phyloP scores from a whole-genome alignment of 495 filamentous ascomycete species.

The Bacidia gigantensis region DNA sequence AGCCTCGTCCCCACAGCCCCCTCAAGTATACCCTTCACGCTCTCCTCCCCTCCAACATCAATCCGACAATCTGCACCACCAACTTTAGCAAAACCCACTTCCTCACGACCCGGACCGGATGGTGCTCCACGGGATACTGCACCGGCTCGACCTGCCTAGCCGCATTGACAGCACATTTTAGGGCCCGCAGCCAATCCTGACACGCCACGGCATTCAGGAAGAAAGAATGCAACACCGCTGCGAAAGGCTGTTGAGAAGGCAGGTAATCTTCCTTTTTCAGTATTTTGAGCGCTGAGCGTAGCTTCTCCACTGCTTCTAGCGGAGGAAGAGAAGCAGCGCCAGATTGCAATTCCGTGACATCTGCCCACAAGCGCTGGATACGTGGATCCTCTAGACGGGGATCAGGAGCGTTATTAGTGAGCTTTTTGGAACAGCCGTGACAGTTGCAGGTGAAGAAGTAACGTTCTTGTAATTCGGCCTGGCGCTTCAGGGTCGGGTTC shows the following conservation, averaged over 20 bases:
- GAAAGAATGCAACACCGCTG: conserved; percentile 28
- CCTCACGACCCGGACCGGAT: conserved; percentile 33
- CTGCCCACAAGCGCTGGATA: conserved; percentile 7
- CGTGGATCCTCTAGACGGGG: conserved; percentile 1
- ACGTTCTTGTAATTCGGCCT: conserved; percentile 36
- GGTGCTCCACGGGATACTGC: conserved; percentile 22
- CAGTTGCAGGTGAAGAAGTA: conserved; percentile 59
- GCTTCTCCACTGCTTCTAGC: conserved; percentile 19
- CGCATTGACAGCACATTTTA: conserved; percentile 27
- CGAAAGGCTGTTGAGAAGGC: conserved; percentile 28
- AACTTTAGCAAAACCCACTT: conserved; percentile 30
- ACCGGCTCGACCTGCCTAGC: conserved; percentile 28
- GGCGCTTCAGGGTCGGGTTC: conserved; percentile 32
- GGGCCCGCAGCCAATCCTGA: conserved; percentile 23
- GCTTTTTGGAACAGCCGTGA: conserved; percentile 32
- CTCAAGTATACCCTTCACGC: not conserved
- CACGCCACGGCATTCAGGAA: conserved; percentile 24
- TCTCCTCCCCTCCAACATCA: conserved; percentile 4
- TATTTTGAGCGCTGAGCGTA: conserved; percentile 20
- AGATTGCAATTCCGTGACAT: conserved; percentile 16
- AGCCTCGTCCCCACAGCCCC: conserved; percentile 4
- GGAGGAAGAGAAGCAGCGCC: conserved; percentile 19
- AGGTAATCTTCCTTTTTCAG: conserved; percentile 20
- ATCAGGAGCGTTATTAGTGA: conserved; percentile 18
- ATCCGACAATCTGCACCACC: conserved; percentile 21